Conservation (phyloP, 2,329 filamentous ascomycete genomes). For the Botrytis byssoidea region DNA sequence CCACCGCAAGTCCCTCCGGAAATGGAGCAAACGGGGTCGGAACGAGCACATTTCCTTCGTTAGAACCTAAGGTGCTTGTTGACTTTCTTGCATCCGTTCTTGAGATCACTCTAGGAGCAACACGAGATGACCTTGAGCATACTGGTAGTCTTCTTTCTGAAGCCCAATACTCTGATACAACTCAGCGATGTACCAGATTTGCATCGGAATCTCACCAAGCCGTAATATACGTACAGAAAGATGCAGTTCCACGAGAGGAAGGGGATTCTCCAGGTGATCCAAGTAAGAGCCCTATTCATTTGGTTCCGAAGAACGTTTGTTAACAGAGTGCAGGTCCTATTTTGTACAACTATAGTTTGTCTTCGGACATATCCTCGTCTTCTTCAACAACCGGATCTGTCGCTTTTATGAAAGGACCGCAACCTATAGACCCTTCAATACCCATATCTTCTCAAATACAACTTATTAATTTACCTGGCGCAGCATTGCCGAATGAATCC, state of each 20-base stretch:
- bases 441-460: slow-evolving; percentile 87
- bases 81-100: slow-evolving; percentile 71
- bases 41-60: slow-evolving; percentile 46
- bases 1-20: slow-evolving; percentile 34
- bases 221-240: slow-evolving; percentile 83
- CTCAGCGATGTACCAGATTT: slow-evolving; percentile 85
- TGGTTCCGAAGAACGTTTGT: slow-evolving; percentile 34
- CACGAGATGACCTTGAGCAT: slow-evolving; percentile 73
- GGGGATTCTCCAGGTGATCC: slow-evolving; percentile 37
- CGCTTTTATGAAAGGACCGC: slow-evolving; percentile 84
- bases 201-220: slow-evolving; percentile 83
- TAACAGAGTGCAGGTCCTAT: slow-evolving; percentile 43
- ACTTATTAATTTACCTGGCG: slow-evolving; percentile 86
- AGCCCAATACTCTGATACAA: slow-evolving; percentile 69
- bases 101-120: slow-evolving; percentile 71
- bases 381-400: slow-evolving; percentile 81
- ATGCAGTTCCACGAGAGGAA: slow-evolving; percentile 51
- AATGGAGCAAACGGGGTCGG: slow-evolving; percentile 37
- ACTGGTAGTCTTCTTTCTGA: slow-evolving; percentile 80
- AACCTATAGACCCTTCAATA: slow-evolving; percentile 78
- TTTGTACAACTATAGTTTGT: slow-evolving; percentile 74
- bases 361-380: slow-evolving; percentile 76
- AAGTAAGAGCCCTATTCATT: slow-evolving; percentile 39
- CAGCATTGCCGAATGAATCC: slow-evolving; percentile 63
- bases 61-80: slow-evolving; percentile 68